These are phyloP conservation scores for Cubamyces lactineus DNA, from an alignment of 768 basidiomycete genomes.

Conservation along the genomic window DNA sequence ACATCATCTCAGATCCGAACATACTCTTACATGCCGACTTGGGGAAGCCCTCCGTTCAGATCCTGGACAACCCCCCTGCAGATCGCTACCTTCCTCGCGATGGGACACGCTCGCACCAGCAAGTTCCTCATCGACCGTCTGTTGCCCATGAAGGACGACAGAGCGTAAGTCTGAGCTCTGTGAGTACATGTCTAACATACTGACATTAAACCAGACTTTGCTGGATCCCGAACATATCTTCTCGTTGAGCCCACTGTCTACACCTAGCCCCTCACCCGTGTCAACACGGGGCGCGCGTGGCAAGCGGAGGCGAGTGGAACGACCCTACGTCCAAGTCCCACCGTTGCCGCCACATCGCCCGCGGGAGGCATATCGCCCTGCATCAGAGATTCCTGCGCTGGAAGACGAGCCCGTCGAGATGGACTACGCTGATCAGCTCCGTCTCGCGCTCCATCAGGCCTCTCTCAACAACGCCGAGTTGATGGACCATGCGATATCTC, in stretches of 20 bases:
- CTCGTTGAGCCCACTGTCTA: neutral
- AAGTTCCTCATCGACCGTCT: no score
- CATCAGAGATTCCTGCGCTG: neutral
- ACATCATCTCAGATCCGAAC: neutral
- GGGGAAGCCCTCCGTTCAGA: slow-evolving; percentile 4
- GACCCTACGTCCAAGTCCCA: slow-evolving; percentile 2
- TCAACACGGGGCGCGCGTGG: neutral
- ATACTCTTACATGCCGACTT: neutral
- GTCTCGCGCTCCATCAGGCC: slow-evolving; percentile 1
- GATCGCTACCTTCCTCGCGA: no score
- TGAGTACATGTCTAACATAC: no score
- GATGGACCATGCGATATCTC: neutral
- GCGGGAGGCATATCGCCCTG: neutral
- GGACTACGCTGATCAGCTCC: slow-evolving; percentile 7
- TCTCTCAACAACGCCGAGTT: neutral
- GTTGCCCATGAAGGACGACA: neutral
- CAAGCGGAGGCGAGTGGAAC: slow-evolving; percentile 2
- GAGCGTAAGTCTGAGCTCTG: no score
- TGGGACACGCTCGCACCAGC: no score
- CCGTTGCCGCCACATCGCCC: neutral
- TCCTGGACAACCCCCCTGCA: neutral
- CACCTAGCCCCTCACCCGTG: neutral
- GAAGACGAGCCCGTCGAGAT: neutral
- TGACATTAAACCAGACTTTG: no score
- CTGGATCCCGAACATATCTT: neutral